Evolutionary conservation across 208 protist species (phyloP).

Genomic region (Kentomonas sorsogonicus): DNA sequence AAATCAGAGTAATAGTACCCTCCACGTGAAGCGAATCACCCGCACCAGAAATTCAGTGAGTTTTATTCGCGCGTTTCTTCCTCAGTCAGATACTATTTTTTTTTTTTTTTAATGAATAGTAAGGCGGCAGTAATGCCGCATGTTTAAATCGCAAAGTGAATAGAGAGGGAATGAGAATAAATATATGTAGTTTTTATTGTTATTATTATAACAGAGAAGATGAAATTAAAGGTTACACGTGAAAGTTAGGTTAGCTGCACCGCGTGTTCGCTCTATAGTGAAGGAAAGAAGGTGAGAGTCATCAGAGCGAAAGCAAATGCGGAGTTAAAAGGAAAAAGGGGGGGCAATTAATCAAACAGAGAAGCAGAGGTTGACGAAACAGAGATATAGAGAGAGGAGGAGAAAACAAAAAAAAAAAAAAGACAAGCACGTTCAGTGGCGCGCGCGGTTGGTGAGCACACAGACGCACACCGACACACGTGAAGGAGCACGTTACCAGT

Average conservation of each 20-base stretch:
- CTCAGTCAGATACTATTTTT: slow-evolving; percentile 13
- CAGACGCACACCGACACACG: background rate
- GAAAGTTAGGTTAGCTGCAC: no score
- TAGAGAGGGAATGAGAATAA: background rate
- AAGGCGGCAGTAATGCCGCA: no score
- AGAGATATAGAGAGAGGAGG: background rate
- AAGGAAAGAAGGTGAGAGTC: background rate
- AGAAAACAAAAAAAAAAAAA: slow-evolving; percentile 8
- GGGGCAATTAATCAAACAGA: background rate
- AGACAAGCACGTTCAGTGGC: background rate
- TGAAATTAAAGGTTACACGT: no score
- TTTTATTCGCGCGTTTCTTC: slow-evolving; percentile 8
- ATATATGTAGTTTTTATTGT: background rate
- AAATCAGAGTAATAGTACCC: background rate
- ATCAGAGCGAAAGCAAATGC: background rate
- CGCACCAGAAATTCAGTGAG: background rate
- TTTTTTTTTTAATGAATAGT: slow-evolving; percentile 8
- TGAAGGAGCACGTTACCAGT: slow-evolving; percentile 48
- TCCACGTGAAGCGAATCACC: background rate
- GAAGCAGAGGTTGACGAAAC: background rate
- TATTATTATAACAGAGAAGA: no score
- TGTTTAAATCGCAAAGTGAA: no score
- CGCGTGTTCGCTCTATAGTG: no score
- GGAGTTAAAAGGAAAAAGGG: slow-evolving; percentile 3
- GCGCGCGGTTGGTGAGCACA: background rate